These are phyloP conservation scores for Psilocybe azurescens DNA, from an alignment of 768 basidiomycete genomes.

Conservation along the genomic window DNA sequence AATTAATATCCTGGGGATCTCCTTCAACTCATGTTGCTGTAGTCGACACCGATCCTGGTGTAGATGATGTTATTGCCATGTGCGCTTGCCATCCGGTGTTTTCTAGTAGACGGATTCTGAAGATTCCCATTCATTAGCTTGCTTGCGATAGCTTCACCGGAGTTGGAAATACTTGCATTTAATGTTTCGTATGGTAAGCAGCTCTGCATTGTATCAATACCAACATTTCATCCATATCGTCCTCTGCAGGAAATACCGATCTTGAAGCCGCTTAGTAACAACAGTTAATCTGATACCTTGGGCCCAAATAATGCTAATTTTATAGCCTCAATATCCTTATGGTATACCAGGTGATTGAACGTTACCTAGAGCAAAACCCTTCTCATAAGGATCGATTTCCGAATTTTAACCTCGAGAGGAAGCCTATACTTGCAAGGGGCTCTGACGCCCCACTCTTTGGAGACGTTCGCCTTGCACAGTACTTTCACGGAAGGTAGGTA, in stretches of 20 bases:
- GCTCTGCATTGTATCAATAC: not conserved
- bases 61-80: constrained; percentile 85
- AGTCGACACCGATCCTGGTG: constrained; percentile 90
- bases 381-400: constrained; percentile 61
- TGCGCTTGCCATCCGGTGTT: constrained; percentile 34
- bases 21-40: not conserved
- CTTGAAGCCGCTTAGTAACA: constrained; percentile 59
- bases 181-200: constrained; percentile 77
- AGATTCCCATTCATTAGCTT: constrained; percentile 45
- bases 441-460: constrained; percentile 72
- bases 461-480: constrained; percentile 74
- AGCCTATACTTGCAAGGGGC: constrained; percentile 71
- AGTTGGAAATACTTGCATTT: constrained; percentile 79
- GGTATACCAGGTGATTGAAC: constrained; percentile 69
- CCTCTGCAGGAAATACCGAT: constrained; percentile 70
- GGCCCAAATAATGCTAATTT: not conserved
- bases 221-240: not conserved
- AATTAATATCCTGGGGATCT: not conserved
- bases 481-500: constrained; percentile 81
- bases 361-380: constrained; percentile 61
- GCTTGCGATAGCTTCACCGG: constrained; percentile 81
- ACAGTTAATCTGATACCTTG: constrained; percentile 26
- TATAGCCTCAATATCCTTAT: constrained; percentile 76
- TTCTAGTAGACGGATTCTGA: not conserved
- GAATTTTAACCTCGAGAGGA: constrained; percentile 55